A percentile compares a stretch with the other conserved stretches of the same genome.
Conservation (phyloP, 2,329 filamentous ascomycete genomes). For the Trichocomaceae sp. region DNA sequence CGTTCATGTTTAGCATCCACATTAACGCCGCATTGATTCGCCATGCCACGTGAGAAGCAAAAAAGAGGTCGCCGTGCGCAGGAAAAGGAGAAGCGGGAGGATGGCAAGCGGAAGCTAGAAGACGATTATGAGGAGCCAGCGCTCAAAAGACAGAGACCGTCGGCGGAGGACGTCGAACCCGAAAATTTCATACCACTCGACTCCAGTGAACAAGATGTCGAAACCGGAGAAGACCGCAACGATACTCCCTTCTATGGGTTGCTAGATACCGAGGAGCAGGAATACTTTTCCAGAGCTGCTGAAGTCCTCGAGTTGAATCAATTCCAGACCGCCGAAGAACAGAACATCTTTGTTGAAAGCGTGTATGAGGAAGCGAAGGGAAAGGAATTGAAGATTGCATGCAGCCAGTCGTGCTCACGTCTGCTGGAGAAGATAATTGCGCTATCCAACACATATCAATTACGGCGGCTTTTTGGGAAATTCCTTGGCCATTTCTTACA, state of each 20-base stretch:
- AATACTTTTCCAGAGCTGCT: slow-evolving; percentile 88
- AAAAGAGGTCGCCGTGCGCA: slow-evolving; percentile 42
- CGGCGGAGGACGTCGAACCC: slow-evolving; percentile 13
- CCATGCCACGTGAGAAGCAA: slow-evolving; percentile 43
- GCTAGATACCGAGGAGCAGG: slow-evolving; percentile 85
- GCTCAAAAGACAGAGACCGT: slow-evolving; percentile 36
- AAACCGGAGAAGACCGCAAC: slow-evolving; percentile 26
- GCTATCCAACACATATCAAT: slow-evolving; percentile 68
- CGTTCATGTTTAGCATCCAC: background rate
- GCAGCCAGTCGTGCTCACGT: slow-evolving; percentile 89
- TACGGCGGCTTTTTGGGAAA: slow-evolving; percentile 78
- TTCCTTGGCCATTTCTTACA: slow-evolving; percentile 83
- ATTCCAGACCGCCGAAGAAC: slow-evolving; percentile 70
- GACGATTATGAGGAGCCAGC: slow-evolving; percentile 22
- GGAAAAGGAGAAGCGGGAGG: slow-evolving; percentile 34
- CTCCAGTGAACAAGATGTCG: slow-evolving; percentile 15
- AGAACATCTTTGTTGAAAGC: slow-evolving; percentile 65
- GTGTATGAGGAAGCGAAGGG: slow-evolving; percentile 80
- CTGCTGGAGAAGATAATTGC: slow-evolving; percentile 87
- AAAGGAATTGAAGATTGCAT: slow-evolving; percentile 93
- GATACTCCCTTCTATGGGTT: slow-evolving; percentile 85
- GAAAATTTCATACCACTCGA: slow-evolving; percentile 36
- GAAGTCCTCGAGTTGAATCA: slow-evolving; percentile 85
- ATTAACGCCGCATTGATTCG: background rate
- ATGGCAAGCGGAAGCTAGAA: slow-evolving; percentile 32